These are phyloP conservation scores for Cicer pinnatifidum DNA, from an alignment of 306 rosid species.

Conservation along the genomic window DNA sequence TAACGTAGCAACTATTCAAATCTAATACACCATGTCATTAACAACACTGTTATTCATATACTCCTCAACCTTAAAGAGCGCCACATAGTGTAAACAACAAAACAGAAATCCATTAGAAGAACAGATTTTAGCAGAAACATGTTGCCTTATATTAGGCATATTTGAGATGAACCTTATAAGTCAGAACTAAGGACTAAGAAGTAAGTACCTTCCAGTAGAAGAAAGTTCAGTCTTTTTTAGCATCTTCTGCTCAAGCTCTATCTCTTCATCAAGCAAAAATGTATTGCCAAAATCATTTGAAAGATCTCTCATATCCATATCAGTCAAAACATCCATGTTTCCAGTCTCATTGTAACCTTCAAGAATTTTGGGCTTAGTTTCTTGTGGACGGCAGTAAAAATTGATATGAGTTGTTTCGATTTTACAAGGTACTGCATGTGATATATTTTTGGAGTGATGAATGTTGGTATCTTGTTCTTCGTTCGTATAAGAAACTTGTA, in stretches of 20 bases:
- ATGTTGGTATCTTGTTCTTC: constrained; percentile 40
- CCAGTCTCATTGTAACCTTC: constrained; percentile 46
- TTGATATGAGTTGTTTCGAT: constrained; percentile 35
- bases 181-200: constrained; percentile 29
- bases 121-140: background rate
- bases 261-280: constrained; percentile 96
- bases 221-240: constrained; percentile 57
- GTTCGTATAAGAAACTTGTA: constrained; percentile 37
- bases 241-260: constrained; percentile 77
- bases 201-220: constrained; percentile 64
- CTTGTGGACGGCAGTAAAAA: constrained; percentile 45
- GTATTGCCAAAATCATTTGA: constrained; percentile 80
- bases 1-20: background rate
- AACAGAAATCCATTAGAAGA: constrained; percentile 14
- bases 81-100: constrained; percentile 7
- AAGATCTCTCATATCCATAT: constrained; percentile 56
- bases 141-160: background rate
- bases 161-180: background rate
- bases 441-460: constrained; percentile 44
- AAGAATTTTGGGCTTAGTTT: constrained; percentile 34
- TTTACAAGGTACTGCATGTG: constrained; percentile 40
- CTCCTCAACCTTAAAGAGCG: background rate
- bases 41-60: background rate
- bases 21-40: background rate
- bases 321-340: constrained; percentile 49